A percentile compares a stretch with the other conserved stretches of the same genome.
phyloP scores from a whole-genome alignment of 164 flowering plant species.

The Annona cherimola region DNA sequence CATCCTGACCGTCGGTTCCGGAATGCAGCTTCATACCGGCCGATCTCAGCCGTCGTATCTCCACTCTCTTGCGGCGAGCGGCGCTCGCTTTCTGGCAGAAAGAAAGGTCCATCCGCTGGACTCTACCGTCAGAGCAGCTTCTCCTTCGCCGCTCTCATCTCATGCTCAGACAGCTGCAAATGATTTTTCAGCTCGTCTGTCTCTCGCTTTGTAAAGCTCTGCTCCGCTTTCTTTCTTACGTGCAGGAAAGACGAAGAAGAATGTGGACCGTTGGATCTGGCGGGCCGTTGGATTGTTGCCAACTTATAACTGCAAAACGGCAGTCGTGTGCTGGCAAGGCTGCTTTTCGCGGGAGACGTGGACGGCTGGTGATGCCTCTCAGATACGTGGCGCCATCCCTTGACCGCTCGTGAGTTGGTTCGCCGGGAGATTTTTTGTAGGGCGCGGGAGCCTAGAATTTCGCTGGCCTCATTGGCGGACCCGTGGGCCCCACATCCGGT shows the following conservation, averaged over 20 bases:
- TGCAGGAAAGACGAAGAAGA: not conserved
- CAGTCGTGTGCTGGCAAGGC: not conserved
- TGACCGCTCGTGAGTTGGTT: not conserved
- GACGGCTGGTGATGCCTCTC: not conserved
- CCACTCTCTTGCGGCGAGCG: slow-evolving; percentile 30
- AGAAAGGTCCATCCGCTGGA: not conserved
- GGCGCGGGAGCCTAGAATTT: not conserved
- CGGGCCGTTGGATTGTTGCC: not conserved
- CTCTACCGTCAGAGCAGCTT: not conserved
- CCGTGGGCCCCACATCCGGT: not conserved
- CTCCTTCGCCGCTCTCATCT: not conserved
- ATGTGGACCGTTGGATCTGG: slow-evolving; percentile 4
- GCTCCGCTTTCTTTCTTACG: not conserved
- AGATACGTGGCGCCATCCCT: not conserved
- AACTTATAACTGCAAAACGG: not conserved
- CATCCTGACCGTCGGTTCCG: not conserved
- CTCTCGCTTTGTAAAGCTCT: not conserved
- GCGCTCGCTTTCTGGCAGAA: slow-evolving; percentile 9
- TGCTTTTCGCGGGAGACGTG: slow-evolving; percentile 3
- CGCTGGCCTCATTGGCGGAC: not conserved
- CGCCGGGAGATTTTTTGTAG: slow-evolving; percentile 1
- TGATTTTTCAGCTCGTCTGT: not conserved
- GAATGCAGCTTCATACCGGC: not conserved
- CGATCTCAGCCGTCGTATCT: slow-evolving; percentile 25
- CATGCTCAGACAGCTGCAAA: not conserved